Conservation (phyloP, 345 rosid species). For the Nasturtium officinale region DNA sequence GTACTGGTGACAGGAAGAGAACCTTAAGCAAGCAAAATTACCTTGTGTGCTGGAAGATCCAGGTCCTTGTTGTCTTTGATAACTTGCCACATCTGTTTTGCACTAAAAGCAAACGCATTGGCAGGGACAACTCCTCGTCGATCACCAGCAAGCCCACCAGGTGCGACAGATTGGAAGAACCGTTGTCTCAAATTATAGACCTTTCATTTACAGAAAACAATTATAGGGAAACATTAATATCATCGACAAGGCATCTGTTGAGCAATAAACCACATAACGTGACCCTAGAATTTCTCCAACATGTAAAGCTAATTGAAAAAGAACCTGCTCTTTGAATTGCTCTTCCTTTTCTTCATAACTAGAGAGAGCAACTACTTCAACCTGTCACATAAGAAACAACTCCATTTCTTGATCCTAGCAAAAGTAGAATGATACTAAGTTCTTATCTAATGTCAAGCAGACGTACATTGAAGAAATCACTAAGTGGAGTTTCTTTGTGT, state of each 20-base stretch:
- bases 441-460: conserved; percentile 24
- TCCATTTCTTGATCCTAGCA: conserved; percentile 7
- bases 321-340: conserved; percentile 95
- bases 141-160: conserved; percentile 99
- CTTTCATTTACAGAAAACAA: conserved; percentile 48
- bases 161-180: conserved; percentile 88
- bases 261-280: conserved; percentile 19
- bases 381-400: conserved; percentile 53
- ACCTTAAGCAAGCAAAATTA: conserved; percentile 40
- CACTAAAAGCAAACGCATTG: conserved; percentile 94
- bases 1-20: background rate
- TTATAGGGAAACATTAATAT: conserved; percentile 6
- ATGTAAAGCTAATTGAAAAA: conserved; percentile 28
- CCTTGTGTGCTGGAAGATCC: conserved; percentile 99
- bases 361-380: conserved; percentile 95
- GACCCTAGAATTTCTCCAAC: conserved; percentile 22
- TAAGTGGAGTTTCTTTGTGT: conserved; percentile 85
- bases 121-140: conserved; percentile 98
- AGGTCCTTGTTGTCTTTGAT: conserved; percentile 97
- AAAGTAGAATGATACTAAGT: conserved; percentile 21
- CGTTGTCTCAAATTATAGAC: conserved; percentile 85
- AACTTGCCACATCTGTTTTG: conserved; percentile 90
- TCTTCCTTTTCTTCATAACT: conserved; percentile 99
- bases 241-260: conserved; percentile 9
- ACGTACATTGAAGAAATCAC: conserved; percentile 95